Conservation (phyloP, 2,329 filamentous ascomycete species). For the Ascochyta rabiei region DNA sequence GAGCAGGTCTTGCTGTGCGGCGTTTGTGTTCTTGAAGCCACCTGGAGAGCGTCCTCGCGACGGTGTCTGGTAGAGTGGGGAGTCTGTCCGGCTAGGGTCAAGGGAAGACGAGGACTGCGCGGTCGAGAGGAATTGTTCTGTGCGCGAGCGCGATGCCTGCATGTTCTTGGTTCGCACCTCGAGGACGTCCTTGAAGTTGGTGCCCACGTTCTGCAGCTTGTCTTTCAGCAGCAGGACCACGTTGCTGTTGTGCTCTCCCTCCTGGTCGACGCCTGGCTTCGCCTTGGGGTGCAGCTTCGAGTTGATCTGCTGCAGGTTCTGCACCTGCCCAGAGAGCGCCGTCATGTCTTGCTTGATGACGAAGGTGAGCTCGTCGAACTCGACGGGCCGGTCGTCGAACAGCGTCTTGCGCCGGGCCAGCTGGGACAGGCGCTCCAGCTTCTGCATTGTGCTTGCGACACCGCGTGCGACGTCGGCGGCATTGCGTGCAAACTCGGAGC, state of each 20-base stretch:
- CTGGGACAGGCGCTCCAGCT: conserved; percentile 90
- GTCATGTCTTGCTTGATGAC: conserved; percentile 98
- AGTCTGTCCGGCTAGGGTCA: conserved; percentile 74
- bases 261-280: conserved; percentile 64
- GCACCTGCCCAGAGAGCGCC: conserved; percentile 84
- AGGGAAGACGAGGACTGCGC: conserved; percentile 70
- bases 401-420: conserved; percentile 95
- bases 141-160: conserved; percentile 87
- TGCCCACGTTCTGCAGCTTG: conserved; percentile 88
- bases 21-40: conserved; percentile 53
- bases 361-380: conserved; percentile 96
- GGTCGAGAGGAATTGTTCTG: conserved; percentile 94
- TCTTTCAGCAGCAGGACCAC: conserved; percentile 91
- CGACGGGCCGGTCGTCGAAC: conserved; percentile 94
- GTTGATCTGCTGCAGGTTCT: conserved; percentile 77
- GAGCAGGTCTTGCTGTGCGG: conserved; percentile 68
- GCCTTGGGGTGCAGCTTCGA: conserved; percentile 74
- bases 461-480: conserved; percentile 91
- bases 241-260: conserved; percentile 97
- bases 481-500: conserved; percentile 90
- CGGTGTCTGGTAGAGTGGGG: conserved; percentile 84
- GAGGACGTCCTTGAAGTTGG: conserved; percentile 96
- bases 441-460: conserved; percentile 91
- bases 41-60: conserved; percentile 64
- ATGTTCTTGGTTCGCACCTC: conserved; percentile 98